Evolutionary conservation across 1,284 basidiomycete species (phyloP), one percentile per base, ranked within the genome.

Genomic region (Somion occarium): DNA sequence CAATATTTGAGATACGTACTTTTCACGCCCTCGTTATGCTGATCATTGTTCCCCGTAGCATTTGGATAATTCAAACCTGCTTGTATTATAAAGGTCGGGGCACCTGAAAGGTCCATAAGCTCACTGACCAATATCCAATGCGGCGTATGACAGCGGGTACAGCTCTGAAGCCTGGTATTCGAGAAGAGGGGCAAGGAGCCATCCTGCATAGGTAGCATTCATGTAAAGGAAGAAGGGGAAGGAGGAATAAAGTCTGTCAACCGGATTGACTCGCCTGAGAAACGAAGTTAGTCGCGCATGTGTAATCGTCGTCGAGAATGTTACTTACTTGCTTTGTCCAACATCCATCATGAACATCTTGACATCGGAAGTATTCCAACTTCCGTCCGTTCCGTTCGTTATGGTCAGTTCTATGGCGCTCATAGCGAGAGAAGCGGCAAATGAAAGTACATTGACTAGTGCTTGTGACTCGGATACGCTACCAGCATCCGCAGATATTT

Each of bases 171-270:
- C 50, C 55, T 75, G 72, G 52, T 67, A 71, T 19, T 69, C 66
- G n/a, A 78, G 61, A 2, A 77, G 61, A 1, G 77, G 75, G 38
- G 70, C 64, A 18, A 79, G 63, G 0, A 77, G 63, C 23, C 61
- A 60, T 0, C 67, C 66, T 9, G 62, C 70, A 22, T 75, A 59
- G 23, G 63, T 64, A 1, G 75, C 57, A 46, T 76, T 75, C 46
- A 76, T 53, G 52, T 74, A 77, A 30, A 79, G 56, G 30, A 73
- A 68, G 5, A 70, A 64, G 2, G 77, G 76, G 39, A 74, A 69
- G 0, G 73, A 64, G 2, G 74, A 64, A 53, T 72, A 78, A 5
- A 80, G 60, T 2, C 66, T 67, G 46, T 79, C 76, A 5, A 76
- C 73, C 1, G 76, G 71, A 51, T 74, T 78, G 7, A 72, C 65